A percentile compares a stretch with the other conserved stretches of the same genome.
Evolutionary conservation across 1,139 yeast species (phyloP).

Genomic region (Casaregolazyma suthepensis): DNA sequence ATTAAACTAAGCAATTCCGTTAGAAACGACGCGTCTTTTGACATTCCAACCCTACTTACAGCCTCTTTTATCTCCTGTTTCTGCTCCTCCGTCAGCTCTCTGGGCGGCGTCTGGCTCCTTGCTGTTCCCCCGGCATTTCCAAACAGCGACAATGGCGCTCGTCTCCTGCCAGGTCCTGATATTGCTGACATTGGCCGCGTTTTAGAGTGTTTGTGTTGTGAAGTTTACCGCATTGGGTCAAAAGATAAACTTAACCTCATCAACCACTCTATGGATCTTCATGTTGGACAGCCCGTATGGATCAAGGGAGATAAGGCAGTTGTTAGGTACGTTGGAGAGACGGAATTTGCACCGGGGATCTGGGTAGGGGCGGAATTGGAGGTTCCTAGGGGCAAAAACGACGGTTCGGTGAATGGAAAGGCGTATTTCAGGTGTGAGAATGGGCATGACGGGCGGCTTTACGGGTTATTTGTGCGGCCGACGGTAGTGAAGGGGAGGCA

Average conservation of each 20-base stretch:
- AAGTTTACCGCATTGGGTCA: background rate
- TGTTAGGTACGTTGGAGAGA: constrained; percentile 39
- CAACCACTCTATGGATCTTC: constrained; percentile 12
- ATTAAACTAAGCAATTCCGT: constrained; percentile 43
- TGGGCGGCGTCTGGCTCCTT: background rate
- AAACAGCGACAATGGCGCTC: constrained; percentile 8
- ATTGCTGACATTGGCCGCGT: constrained; percentile 5
- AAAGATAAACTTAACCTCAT: background rate
- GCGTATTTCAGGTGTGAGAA: constrained; percentile 50
- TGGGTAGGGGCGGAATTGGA: constrained; percentile 82
- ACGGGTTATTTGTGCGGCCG: constrained; percentile 44
- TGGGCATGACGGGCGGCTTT: constrained; percentile 19
- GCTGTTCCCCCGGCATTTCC: constrained; percentile 1
- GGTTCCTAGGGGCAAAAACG: constrained; percentile 62
- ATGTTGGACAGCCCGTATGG: constrained; percentile 20
- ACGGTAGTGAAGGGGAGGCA: constrained; percentile 12
- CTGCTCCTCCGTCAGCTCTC: constrained; percentile 79
- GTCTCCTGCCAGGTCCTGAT: constrained; percentile 8
- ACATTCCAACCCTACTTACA: constrained; percentile 27
- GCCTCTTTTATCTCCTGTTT: constrained; percentile 92
- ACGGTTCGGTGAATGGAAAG: constrained; percentile 66
- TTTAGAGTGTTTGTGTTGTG: background rate
- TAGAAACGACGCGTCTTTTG: background rate
- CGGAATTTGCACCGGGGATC: constrained; percentile 46
- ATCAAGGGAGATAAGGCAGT: constrained; percentile 23